Evolutionary conservation across 2,329 filamentous ascomycete species (phyloP).

Genomic region (Fusarium dlaminii): DNA sequence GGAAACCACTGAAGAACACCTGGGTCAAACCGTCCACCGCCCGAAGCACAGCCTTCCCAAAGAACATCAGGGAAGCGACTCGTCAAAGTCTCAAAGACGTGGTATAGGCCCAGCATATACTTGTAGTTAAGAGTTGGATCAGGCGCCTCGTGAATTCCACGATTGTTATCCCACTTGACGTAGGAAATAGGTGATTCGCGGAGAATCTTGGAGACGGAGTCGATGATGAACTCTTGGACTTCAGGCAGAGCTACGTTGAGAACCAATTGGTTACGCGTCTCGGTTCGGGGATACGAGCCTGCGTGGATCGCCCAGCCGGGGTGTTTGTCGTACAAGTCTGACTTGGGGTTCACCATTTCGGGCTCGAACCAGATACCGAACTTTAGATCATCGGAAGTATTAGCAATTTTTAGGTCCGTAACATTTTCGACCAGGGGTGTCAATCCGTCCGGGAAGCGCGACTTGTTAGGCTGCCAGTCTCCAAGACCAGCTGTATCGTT

Average conservation of each 20-base stretch:
- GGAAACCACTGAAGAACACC: constrained; percentile 72
- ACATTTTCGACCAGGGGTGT: constrained; percentile 60
- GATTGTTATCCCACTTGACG: constrained; percentile 76
- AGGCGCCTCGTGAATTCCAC: constrained; percentile 69
- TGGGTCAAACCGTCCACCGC: constrained; percentile 71
- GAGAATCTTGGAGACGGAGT: constrained; percentile 63
- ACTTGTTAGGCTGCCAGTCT: constrained; percentile 69
- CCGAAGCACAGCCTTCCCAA: constrained; percentile 73
- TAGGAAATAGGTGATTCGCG: constrained; percentile 64
- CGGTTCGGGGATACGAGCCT: constrained; percentile 63
- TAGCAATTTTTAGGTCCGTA: constrained; percentile 57
- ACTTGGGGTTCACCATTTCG: constrained; percentile 73
- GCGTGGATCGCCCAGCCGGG: constrained; percentile 72
- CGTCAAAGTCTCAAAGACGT: constrained; percentile 69
- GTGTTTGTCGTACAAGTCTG: constrained; percentile 67
- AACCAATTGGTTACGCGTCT: constrained; percentile 67
- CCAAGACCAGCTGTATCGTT: constrained; percentile 68
- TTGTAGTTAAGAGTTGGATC: constrained; percentile 62
- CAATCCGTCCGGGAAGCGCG: constrained; percentile 67
- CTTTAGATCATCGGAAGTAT: constrained; percentile 57
- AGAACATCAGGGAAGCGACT: constrained; percentile 68
- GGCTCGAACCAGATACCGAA: constrained; percentile 76
- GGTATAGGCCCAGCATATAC: constrained; percentile 72
- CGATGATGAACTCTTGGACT: constrained; percentile 71
- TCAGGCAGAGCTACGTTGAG: constrained; percentile 68